Conservation (phyloP, 1,284 basidiomycete genomes). For the Fomitopsis pinicola region DNA sequence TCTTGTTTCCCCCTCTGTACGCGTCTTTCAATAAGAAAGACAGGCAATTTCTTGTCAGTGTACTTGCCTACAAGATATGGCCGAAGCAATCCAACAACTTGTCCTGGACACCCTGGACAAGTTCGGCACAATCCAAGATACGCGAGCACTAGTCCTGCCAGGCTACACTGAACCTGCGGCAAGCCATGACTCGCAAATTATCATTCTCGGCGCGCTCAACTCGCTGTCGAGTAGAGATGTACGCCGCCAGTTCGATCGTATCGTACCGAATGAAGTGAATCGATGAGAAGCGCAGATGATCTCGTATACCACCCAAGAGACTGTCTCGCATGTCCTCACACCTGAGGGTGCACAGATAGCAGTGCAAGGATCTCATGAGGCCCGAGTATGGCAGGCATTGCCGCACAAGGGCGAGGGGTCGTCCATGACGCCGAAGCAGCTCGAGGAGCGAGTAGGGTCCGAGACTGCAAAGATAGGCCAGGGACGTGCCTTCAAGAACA, state of each 20-base stretch:
- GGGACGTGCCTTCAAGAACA: constrained; percentile 94
- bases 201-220: constrained; percentile 84
- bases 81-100: constrained; percentile 76
- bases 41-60: neutral
- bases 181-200: constrained; percentile 74
- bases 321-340: constrained; percentile 69
- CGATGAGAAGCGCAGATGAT: constrained; percentile 66
- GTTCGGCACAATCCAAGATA: constrained; percentile 64
- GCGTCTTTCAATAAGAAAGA: neutral
- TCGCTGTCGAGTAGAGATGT: constrained; percentile 85
- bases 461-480: constrained; percentile 90
- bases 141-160: constrained; percentile 68
- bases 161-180: constrained; percentile 53
- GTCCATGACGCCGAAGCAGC: constrained; percentile 60
- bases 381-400: constrained; percentile 84
- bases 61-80: constrained; percentile 36
- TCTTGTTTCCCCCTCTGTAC: neutral
- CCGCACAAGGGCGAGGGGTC: constrained; percentile 65
- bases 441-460: constrained; percentile 76
- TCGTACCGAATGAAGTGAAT: constrained; percentile 11
- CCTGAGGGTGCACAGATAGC: constrained; percentile 81
- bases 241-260: constrained; percentile 25
- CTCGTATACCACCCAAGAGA: constrained; percentile 75
- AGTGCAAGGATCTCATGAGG: constrained; percentile 88
- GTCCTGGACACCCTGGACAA: constrained; percentile 71